phyloP scores from a whole-genome alignment of 441 rosid species.

The Erodium moschatum region DNA sequence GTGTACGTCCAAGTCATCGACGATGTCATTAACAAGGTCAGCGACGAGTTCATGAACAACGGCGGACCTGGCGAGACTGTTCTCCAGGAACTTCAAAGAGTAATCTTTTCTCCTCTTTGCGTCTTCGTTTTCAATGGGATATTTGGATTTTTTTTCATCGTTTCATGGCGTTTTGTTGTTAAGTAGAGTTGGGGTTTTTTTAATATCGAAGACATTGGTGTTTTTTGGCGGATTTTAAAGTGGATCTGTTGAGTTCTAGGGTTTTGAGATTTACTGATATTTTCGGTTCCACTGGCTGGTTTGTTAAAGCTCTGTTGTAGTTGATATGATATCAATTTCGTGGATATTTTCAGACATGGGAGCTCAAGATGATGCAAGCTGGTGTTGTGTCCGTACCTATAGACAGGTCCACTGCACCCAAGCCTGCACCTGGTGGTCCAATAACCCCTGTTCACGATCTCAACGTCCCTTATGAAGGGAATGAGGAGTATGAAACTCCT shows the following conservation, averaged over 20 bases:
- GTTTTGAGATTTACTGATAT: conserved; percentile 22
- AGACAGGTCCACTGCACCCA: conserved; percentile 38
- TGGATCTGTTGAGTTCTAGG: conserved; percentile 24
- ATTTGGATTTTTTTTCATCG: background rate
- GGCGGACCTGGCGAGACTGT: conserved; percentile 85
- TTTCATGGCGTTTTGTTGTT: background rate
- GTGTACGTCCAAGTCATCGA: conserved; percentile 85
- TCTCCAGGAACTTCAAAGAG: conserved; percentile 88
- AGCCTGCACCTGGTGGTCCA: conserved; percentile 25
- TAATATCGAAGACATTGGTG: conserved; percentile 3
- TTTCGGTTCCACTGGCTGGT: background rate
- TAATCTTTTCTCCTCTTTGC: conserved; percentile 27
- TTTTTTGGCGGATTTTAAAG: background rate
- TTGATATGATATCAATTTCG: conserved; percentile 8
- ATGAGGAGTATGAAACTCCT: conserved; percentile 93
- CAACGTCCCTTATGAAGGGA: conserved; percentile 86
- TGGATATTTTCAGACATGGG: conserved; percentile 28
- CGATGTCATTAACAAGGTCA: conserved; percentile 81
- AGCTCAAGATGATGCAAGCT: conserved; percentile 87
- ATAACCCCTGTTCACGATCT: conserved; percentile 73
- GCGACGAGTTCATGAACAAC: conserved; percentile 72
- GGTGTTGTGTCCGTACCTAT: conserved; percentile 33
- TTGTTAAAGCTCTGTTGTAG: background rate
- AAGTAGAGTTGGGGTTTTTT: background rate
- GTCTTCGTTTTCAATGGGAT: background rate